phyloP scores from a whole-genome alignment of 352 stramenopile genomes.

The Elongisporangium prolatum region DNA sequence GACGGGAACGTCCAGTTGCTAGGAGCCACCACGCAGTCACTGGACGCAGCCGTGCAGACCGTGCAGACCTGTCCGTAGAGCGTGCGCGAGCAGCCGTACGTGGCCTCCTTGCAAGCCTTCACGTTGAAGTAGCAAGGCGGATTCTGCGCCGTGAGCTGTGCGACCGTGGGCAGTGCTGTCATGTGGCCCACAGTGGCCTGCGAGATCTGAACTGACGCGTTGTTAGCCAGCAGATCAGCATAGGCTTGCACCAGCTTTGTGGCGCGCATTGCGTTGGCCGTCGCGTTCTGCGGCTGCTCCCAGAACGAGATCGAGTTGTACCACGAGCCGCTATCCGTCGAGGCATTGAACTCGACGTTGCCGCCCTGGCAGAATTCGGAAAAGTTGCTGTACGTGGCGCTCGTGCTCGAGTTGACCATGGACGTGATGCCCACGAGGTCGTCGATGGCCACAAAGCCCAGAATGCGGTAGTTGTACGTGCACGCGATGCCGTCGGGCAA shows the following conservation, averaged over 20 bases:
- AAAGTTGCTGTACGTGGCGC: conserved; percentile 48
- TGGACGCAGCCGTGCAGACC: conserved; percentile 18
- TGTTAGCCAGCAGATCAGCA: conserved; percentile 20
- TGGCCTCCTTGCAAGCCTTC: conserved; percentile 34
- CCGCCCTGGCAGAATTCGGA: conserved; percentile 60
- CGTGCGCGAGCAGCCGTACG: conserved; percentile 53
- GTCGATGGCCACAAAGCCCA: conserved; percentile 67
- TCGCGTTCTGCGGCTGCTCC: conserved; percentile 43
- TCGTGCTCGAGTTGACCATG: conserved; percentile 32
- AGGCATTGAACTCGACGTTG: conserved; percentile 54
- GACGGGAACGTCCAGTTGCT: conserved; percentile 35
- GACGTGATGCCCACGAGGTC: conserved; percentile 73
- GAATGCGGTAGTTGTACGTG: conserved; percentile 70
- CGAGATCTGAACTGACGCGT: conserved; percentile 28
- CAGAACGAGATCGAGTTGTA: conserved; percentile 53
- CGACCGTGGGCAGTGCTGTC: conserved; percentile 35
- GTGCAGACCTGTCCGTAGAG: conserved; percentile 57
- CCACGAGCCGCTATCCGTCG: conserved; percentile 25
- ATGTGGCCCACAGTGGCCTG: conserved; percentile 28
- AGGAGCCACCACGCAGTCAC: conserved; percentile 20
- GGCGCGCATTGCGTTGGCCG: conserved; percentile 35
- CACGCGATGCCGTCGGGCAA: conserved; percentile 56
- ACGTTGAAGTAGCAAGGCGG: conserved; percentile 65
- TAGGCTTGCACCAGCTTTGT: conserved; percentile 44
- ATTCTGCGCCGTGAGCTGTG: conserved; percentile 36